phyloP scores from a whole-genome alignment of 2,329 filamentous ascomycete species.

The Colletotrichum lupini region DNA sequence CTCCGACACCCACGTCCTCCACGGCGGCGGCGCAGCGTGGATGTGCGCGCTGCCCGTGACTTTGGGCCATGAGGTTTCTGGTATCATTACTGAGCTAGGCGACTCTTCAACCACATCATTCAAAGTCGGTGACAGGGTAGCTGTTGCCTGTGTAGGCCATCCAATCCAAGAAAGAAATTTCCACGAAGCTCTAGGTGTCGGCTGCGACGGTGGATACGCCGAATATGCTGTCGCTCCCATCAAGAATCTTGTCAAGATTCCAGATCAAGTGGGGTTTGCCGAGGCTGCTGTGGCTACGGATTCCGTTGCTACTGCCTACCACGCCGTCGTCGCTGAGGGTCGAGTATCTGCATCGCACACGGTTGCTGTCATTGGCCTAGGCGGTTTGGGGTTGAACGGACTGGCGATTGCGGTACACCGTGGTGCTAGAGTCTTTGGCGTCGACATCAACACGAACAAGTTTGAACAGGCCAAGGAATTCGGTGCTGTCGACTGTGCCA shows the following conservation, averaged over 20 bases:
- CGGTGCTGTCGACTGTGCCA: neutral
- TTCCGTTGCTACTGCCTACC: conserved; percentile 25
- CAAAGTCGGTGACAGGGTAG: conserved; percentile 17
- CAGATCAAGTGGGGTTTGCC: conserved; percentile 1
- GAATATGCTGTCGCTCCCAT: conserved; percentile 17
- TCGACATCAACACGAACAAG: conserved; percentile 8
- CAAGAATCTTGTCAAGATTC: conserved; percentile 17
- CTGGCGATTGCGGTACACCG: conserved; percentile 13
- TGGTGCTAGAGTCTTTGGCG: conserved; percentile 19
- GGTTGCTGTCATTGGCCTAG: conserved; percentile 22
- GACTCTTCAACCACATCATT: neutral
- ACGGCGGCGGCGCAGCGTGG: conserved; percentile 29
- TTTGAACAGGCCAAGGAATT: conserved; percentile 12
- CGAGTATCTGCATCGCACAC: neutral
- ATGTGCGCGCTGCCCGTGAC: conserved; percentile 23
- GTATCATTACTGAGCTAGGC: neutral
- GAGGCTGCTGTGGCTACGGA: conserved; percentile 22
- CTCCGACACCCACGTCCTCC: conserved; percentile 30
- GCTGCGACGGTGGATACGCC: conserved; percentile 23
- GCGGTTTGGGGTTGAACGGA: conserved; percentile 24
- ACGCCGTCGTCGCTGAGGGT: conserved; percentile 33
- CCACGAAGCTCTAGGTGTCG: conserved; percentile 19
- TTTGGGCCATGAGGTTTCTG: conserved; percentile 29
- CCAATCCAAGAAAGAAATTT: conserved; percentile 21
- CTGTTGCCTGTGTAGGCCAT: conserved; percentile 27